These are phyloP conservation scores for Spergularia marina DNA, from an alignment of 148 eudicot species.

Conservation along the genomic window DNA sequence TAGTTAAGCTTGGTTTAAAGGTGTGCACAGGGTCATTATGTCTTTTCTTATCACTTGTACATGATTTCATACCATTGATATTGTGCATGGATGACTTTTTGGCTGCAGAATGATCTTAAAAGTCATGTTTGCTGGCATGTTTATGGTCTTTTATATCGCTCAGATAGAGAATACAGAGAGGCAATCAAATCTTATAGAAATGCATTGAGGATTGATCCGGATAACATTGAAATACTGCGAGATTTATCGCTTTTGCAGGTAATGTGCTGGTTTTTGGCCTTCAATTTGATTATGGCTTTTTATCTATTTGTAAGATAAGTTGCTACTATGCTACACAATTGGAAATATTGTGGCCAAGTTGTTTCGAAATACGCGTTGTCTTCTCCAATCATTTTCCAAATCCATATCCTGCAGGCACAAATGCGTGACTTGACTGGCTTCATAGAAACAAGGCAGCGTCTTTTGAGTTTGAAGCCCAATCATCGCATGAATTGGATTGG, in stretches of 20 bases:
- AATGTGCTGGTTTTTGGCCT: constrained; percentile 6
- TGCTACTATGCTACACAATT: not conserved
- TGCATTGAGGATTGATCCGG: constrained; percentile 94
- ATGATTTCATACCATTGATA: not conserved
- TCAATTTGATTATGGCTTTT: not conserved
- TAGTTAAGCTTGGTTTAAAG: constrained; percentile 95
- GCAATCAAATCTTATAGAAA: constrained; percentile 96
- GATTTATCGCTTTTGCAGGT: constrained; percentile 97
- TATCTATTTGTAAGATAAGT: not conserved
- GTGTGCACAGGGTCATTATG: constrained; percentile 33
- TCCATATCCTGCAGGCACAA: constrained; percentile 64
- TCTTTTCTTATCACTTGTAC: constrained; percentile 14
- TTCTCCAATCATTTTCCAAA: not conserved
- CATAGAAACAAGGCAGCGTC: constrained; percentile 96
- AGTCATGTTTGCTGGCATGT: constrained; percentile 99
- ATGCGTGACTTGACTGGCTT: constrained; percentile 96
- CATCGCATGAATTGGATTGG: constrained; percentile 99
- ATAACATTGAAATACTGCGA: constrained; percentile 92
- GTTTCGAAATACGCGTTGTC: not conserved
- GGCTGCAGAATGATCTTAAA: constrained; percentile 89
- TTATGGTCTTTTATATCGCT: constrained; percentile 93
- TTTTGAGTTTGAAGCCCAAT: constrained; percentile 92
- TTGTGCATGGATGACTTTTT: constrained; percentile 9
- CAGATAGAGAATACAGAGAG: constrained; percentile 96
- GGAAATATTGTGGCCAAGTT: not conserved